These are phyloP conservation scores for Kodamaea fukazawae DNA, from an alignment of 805 yeast species.

Conservation along the genomic window DNA sequence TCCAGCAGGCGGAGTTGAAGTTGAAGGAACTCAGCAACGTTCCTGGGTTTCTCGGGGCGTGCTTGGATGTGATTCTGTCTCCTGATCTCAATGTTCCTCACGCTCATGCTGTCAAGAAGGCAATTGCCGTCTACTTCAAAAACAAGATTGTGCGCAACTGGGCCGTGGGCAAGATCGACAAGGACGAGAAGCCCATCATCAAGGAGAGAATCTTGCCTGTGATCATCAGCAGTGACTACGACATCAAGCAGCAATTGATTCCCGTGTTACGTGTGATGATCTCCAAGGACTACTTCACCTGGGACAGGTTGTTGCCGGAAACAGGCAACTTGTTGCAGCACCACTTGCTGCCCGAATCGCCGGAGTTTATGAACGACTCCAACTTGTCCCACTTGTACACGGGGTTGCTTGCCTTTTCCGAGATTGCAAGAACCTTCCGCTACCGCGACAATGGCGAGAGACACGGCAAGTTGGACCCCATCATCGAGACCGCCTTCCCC, in stretches of 20 bases:
- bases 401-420: constrained; percentile 68
- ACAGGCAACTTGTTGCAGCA: constrained; percentile 33
- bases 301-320: constrained; percentile 34
- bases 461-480: constrained; percentile 30
- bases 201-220: constrained; percentile 67
- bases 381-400: constrained; percentile 44
- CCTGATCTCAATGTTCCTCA: constrained; percentile 23
- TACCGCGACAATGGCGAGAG: constrained; percentile 59
- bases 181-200: constrained; percentile 72
- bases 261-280: constrained; percentile 24
- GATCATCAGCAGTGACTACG: constrained; percentile 31
- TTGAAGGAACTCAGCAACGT: constrained; percentile 54
- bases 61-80: constrained; percentile 68
- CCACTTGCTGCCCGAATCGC: constrained; percentile 5
- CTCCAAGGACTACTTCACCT: constrained; percentile 33
- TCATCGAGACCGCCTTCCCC: constrained; percentile 62
- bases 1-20: constrained; percentile 68
- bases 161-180: constrained; percentile 49
- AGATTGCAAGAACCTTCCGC: constrained; percentile 66
- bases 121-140: constrained; percentile 82
- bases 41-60: constrained; percentile 79
- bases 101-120: constrained; percentile 28
- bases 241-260: constrained; percentile 29
- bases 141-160: constrained; percentile 68
- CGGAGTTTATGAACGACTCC: constrained; percentile 8